Conservation (phyloP, 441 rosid species). For the Corymbia citriodora region DNA sequence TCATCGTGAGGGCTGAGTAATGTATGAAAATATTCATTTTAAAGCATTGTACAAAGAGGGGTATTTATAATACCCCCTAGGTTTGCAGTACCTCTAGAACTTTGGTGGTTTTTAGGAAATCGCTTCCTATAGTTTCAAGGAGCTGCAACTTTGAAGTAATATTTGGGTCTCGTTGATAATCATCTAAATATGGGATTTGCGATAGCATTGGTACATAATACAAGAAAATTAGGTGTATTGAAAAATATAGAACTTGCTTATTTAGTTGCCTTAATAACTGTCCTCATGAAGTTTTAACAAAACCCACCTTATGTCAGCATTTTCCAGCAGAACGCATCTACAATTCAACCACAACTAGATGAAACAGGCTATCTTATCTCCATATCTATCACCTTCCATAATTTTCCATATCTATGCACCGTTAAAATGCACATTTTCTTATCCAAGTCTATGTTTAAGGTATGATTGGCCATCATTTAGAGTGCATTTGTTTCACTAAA, state of each 20-base stretch:
- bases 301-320: neutral
- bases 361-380: neutral
- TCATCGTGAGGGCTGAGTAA: neutral
- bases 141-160: neutral
- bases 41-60: neutral
- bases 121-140: too few relatives aligned
- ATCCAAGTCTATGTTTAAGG: neutral
- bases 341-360: neutral
- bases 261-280: neutral
- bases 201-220: neutral
- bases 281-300: neutral
- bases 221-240: neutral
- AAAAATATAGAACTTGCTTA: neutral
- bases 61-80: neutral
- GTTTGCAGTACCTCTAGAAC: neutral
- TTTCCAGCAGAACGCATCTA: neutral
- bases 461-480: neutral
- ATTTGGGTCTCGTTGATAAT: neutral
- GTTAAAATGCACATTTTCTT: neutral
- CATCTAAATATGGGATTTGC: neutral
- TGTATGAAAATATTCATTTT: too few relatives aligned
- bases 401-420: fast-evolving
- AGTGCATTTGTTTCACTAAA: neutral
- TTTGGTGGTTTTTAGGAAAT: neutral
- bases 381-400: neutral